Percentiles rank a stretch among this genome's conserved stretches.
Conservation (phyloP, 2,329 filamentous ascomycete species). For the Sclerotinia sclerotiorum region DNA sequence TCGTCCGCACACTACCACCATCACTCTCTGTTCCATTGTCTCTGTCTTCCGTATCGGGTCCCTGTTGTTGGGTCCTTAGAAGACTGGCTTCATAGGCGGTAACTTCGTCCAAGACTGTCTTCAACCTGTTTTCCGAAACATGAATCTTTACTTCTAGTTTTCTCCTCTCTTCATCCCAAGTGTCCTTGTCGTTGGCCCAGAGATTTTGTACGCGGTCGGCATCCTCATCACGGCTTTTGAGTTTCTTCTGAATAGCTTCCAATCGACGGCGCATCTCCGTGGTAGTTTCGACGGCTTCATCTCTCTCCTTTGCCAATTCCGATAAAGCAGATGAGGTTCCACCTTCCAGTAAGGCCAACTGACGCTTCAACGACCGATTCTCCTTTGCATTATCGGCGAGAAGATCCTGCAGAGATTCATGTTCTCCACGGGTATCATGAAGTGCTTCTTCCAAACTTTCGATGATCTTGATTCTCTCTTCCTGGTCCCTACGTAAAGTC, state of each 20-base stretch:
- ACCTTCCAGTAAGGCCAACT: conserved; percentile 82
- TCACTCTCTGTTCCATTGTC: conserved; percentile 64
- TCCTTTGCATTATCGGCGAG: conserved; percentile 70
- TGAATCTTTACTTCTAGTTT: conserved; percentile 82
- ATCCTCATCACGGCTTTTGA: conserved; percentile 79
- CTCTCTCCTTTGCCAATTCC: conserved; percentile 80
- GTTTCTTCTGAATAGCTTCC: conserved; percentile 74
- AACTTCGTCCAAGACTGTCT: conserved; percentile 82
- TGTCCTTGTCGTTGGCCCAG: conserved; percentile 81
- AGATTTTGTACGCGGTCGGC: conserved; percentile 73
- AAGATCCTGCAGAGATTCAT: conserved; percentile 65
- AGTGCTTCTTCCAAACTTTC: conserved; percentile 78
- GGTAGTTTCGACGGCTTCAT: conserved; percentile 73
- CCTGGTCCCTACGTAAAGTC: conserved; percentile 80
- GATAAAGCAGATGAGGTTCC: conserved; percentile 83
- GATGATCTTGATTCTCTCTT: conserved; percentile 84
- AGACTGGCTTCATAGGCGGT: conserved; percentile 64
- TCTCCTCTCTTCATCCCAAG: conserved; percentile 81
- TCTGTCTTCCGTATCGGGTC: conserved; percentile 59
- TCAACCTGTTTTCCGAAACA: conserved; percentile 83
- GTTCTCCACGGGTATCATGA: conserved; percentile 69
- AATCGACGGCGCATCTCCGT: conserved; percentile 74
- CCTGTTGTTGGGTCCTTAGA: conserved; percentile 50
- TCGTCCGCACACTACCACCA: conserved; percentile 68
- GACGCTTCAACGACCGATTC: conserved; percentile 75